Conservation (phyloP, 345 rosid genomes). For the Populus pruinosa region DNA sequence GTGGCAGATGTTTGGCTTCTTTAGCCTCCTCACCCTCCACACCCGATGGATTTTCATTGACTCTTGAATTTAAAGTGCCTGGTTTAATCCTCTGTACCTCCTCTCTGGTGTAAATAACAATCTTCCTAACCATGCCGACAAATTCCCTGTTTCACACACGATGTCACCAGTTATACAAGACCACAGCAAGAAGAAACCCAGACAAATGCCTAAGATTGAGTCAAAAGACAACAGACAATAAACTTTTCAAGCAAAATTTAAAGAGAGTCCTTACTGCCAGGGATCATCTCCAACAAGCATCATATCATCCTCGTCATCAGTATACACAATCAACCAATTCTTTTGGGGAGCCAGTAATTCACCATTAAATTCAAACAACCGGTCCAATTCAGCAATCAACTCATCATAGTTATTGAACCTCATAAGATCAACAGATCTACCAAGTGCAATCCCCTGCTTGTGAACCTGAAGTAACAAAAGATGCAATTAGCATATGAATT, state of each 20-base stretch:
- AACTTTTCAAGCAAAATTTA: background rate
- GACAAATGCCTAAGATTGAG: background rate
- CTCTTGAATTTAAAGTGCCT: conserved; percentile 22
- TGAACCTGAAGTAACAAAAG: conserved; percentile 34
- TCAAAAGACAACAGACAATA: background rate
- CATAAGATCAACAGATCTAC: conserved; percentile 52
- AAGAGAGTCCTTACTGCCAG: conserved; percentile 43
- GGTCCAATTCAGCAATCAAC: conserved; percentile 47
- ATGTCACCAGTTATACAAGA: background rate
- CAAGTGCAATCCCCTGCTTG: conserved; percentile 53
- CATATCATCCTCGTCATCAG: conserved; percentile 55
- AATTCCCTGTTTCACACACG: conserved; percentile 41
- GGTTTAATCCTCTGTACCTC: conserved; percentile 49
- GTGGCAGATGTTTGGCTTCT: conserved; percentile 14
- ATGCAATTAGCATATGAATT: background rate
- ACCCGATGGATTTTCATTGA: conserved; percentile 13
- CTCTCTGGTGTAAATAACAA: conserved; percentile 45
- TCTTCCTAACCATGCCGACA: conserved; percentile 50
- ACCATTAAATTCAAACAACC: conserved; percentile 50
- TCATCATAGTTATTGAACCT: conserved; percentile 44
- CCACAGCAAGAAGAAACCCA: background rate
- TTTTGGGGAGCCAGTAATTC: conserved; percentile 38
- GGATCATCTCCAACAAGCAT: conserved; percentile 68
- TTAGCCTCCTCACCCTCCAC: conserved; percentile 9
- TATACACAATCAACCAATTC: conserved; percentile 50